Evolutionary conservation across 805 yeast species (phyloP).

Genomic region (Yamadazyma olivae): DNA sequence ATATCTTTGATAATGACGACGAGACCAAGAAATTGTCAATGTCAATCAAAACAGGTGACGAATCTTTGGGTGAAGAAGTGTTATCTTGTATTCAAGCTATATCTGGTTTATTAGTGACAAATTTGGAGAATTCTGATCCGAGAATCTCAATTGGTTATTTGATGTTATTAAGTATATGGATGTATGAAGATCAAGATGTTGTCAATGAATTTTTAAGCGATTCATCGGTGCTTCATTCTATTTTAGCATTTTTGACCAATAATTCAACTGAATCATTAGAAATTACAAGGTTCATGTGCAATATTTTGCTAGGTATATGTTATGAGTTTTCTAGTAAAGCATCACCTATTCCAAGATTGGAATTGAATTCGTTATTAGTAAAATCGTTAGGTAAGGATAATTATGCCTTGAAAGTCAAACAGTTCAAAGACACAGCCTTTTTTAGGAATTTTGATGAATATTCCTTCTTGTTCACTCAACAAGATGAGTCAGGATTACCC

Average conservation of each 20-base stretch:
- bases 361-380: constrained; percentile 57
- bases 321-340: constrained; percentile 68
- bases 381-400: constrained; percentile 80
- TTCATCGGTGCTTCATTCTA: constrained; percentile 58
- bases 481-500: constrained; percentile 86
- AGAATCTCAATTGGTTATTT: constrained; percentile 76
- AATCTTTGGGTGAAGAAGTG: constrained; percentile 63
- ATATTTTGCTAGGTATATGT: constrained; percentile 67
- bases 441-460: constrained; percentile 58
- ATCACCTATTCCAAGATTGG: constrained; percentile 63
- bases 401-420: constrained; percentile 67
- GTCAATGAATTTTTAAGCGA: constrained; percentile 75
- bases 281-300: constrained; percentile 69
- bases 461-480: constrained; percentile 45
- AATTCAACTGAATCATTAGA: constrained; percentile 47
- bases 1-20: constrained; percentile 54
- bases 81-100: constrained; percentile 71
- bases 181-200: constrained; percentile 73
- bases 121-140: constrained; percentile 61
- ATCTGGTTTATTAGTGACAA: constrained; percentile 67
- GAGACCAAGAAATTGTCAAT: constrained; percentile 49
- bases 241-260: constrained; percentile 58
- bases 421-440: constrained; percentile 57
- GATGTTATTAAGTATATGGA: constrained; percentile 70
- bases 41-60: constrained; percentile 55